Percentiles rank a stretch among this genome's conserved stretches.
Evolutionary conservation across 768 basidiomycete species (phyloP).

Genomic region (Lepiota venenata): DNA sequence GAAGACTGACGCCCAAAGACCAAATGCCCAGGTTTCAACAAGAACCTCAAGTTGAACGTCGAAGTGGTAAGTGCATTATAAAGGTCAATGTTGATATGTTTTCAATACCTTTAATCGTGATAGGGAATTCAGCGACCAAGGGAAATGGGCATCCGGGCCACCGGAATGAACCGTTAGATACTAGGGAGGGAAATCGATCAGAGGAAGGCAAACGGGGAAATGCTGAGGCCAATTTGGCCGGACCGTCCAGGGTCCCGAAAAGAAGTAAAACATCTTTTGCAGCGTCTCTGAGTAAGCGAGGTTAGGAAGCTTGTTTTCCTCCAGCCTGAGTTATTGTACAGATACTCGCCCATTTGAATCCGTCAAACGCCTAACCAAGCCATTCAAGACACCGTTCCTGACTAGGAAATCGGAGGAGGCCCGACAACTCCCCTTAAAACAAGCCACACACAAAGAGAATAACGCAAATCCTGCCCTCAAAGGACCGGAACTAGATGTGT

Average conservation of each 20-base stretch:
- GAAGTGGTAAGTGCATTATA: not conserved
- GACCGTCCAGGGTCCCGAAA: slow-evolving; percentile 19
- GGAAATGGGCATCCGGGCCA: not conserved
- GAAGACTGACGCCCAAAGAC: slow-evolving; percentile 43
- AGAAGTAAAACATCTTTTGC: slow-evolving; percentile 30
- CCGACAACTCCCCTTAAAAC: not conserved
- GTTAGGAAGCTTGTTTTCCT: not conserved
- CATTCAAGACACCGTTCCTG: slow-evolving; percentile 41
- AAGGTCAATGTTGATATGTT: no score
- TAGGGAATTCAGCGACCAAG: not conserved
- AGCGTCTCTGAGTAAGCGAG: slow-evolving; percentile 28
- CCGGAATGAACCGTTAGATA: not conserved
- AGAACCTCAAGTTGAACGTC: slow-evolving; percentile 4
- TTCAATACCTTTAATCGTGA: not conserved
- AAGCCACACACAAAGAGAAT: not conserved
- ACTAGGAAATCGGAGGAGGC: not conserved
- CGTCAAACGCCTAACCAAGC: slow-evolving; percentile 39
- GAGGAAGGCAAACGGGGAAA: slow-evolving; percentile 9
- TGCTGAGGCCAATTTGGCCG: slow-evolving; percentile 3
- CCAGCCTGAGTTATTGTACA: not conserved
- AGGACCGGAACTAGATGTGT: not conserved
- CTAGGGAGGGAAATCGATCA: not conserved
- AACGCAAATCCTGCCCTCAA: not conserved
- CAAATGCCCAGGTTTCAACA: slow-evolving; percentile 11
- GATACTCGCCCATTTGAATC: slow-evolving; percentile 49